These are phyloP conservation scores for Sanghuangporus sanghuang DNA, from an alignment of 1,284 basidiomycete genomes.

Conservation along the genomic window DNA sequence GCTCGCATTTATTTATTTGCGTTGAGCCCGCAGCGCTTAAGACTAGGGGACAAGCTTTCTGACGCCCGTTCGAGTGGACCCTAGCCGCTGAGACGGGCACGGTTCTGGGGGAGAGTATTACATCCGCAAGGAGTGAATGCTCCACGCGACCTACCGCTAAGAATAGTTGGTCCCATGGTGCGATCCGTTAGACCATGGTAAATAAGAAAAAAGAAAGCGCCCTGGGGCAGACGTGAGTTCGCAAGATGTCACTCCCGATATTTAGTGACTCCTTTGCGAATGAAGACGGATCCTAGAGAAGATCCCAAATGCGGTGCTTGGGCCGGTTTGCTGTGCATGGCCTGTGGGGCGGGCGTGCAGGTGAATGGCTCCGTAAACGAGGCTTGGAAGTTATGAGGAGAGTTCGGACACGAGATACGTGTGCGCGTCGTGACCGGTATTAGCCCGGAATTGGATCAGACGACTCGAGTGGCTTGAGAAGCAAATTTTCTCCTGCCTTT, in stretches of 20 bases:
- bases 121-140: not conserved
- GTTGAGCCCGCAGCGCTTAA: not conserved
- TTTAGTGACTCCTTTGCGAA: not conserved
- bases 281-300: slow-evolving; percentile 10
- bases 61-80: slow-evolving; percentile 11
- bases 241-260: not conserved
- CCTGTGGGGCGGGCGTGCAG: not conserved
- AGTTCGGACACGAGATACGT: not conserved
- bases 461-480: not conserved
- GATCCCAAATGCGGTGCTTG: slow-evolving; percentile 6
- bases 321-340: not conserved
- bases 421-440: not conserved
- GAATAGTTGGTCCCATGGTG: slow-evolving; percentile 13
- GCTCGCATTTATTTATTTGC: not conserved
- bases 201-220: not conserved
- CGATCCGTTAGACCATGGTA: slow-evolving; percentile 13
- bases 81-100: slow-evolving; percentile 13
- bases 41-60: slow-evolving; percentile 9
- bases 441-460: slow-evolving; percentile 3
- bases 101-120: slow-evolving; percentile 1
- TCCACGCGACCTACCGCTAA: slow-evolving; percentile 12
- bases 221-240: slow-evolving; percentile 14
- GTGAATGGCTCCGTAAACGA: not conserved
- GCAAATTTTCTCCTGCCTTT: not conserved
- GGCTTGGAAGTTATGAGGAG: slow-evolving; percentile 4